A percentile compares a stretch with the other conserved stretches of the same genome.
phyloP scores from a whole-genome alignment of 768 basidiomycete species.

The Terana coerulea region DNA sequence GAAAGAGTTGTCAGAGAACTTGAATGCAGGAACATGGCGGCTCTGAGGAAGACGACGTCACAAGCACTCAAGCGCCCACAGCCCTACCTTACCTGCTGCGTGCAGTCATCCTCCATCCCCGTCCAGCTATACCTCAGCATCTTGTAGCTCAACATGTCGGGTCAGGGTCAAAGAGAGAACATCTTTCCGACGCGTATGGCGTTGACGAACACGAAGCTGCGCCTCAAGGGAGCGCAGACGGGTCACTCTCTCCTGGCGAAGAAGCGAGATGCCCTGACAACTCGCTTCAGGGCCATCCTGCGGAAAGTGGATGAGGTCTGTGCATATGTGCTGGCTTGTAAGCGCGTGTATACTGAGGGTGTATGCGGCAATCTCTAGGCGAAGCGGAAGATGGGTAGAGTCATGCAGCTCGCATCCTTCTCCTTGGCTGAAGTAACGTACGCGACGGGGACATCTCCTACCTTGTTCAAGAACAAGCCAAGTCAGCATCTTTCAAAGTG shows the following conservation, averaged over 20 bases:
- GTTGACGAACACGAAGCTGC: constrained; percentile 85
- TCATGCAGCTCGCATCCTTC: constrained; percentile 98
- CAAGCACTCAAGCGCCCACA: neutral
- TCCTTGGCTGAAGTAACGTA: constrained; percentile 99
- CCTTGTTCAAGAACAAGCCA: constrained; percentile 95
- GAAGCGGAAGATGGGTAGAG: constrained; percentile 97
- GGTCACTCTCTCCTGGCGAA: constrained; percentile 95
- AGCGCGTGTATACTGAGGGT: neutral
- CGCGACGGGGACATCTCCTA: constrained; percentile 97
- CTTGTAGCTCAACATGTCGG: constrained; percentile 67
- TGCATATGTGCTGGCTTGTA: constrained; percentile 8
- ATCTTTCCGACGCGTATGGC: constrained; percentile 98
- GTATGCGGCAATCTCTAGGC: constrained; percentile 50
- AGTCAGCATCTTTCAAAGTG: constrained; percentile 87
- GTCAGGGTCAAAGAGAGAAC: constrained; percentile 85
- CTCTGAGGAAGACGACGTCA: neutral
- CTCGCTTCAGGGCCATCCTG: constrained; percentile 90
- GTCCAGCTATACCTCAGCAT: neutral
- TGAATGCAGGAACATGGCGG: neutral
- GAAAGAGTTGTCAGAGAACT: neutral
- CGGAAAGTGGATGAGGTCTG: constrained; percentile 95
- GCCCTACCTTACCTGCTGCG: neutral
- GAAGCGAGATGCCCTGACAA: constrained; percentile 96
- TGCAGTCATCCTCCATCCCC: neutral
- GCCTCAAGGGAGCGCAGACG: constrained; percentile 89